Base-by-base conservation (phyloP, 2,329 filamentous ascomycete species). In the Apiospora hydei region DNA sequence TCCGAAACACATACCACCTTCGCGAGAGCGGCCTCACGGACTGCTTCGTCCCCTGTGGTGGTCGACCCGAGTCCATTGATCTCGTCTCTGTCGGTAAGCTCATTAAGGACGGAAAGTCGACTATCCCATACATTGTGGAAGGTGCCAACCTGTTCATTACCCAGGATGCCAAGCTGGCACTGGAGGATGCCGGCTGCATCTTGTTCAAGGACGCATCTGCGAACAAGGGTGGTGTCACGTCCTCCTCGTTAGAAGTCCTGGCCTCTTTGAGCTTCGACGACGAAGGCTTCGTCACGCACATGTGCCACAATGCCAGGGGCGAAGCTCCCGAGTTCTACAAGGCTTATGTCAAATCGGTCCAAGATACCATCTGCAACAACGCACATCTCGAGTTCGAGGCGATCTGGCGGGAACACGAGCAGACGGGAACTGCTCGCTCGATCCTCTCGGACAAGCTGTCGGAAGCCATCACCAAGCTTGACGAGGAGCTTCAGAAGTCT, bases 141-240 rank as follows among this genome's bases (percentile, higher is more conserved):
- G 96, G 96, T 70, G 96, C 96, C 83, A 99, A 98, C 82, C 88
- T 99, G 71, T 99, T 99, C 89, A 97, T 99, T 84, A 98, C 96
- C 0, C 96, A 99, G 83, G 96, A 99, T 79, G 96, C 96, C 78
- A 98, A 98, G 86, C 89, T 98, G 71, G 93, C 95, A 34, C 90
- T 99, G 18, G 96, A 99, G 85, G 92, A 94, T 77, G 95, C 96
- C n/a, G 96, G 96, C 73, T 97, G 94, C 80, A 91, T 98, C 78
- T 84, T 99, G 53, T 98, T 95, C 91, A 99, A 99, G 86, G 96
- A 99, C 82, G 96, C 96, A 6, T 98, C 94, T 49, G 95, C 96
- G 71, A 99, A 99, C 89, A 99, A 99, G 88, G 96, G 96, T 76
- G 96, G 96, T 82, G 96, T 99, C 66, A 99, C 96, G 0, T 98